Evolutionary conservation across 2,329 filamentous ascomycete species (phyloP), one percentile per base, ranked within the genome.

Genomic region (Aspergillus bombycis): DNA sequence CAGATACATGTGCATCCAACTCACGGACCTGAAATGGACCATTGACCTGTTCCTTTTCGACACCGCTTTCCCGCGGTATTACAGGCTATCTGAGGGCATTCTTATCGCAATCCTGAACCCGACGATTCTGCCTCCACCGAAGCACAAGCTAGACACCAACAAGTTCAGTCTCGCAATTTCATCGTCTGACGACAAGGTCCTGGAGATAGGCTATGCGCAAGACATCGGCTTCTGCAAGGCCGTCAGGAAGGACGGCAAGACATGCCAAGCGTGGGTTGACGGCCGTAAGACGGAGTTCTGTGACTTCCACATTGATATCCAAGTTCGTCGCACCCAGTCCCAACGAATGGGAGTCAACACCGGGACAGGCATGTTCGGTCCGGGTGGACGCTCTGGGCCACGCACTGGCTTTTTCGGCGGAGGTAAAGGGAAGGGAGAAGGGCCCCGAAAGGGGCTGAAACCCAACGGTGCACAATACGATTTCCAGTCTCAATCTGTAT

Each of bases 31-130:
- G 12, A 90, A 93, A 71, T 97, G 89, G 88, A 93, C 97, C 70
- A 78, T 99, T 14, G 94, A 98, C 67, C 85, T 98, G 48, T 98
- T 93, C 71, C 86, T 99, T 16, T 99, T 99, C 78, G 91, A 92
- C 71, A 89, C 90, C 0, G 96, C 93, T 8, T 97, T 98, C 71
- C 90, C 92, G 19, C 89, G 91, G 60, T 99, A 95, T 81, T 98
- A 94, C 90, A 96, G 96, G 74, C 82, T 98, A n/a, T 89, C 89
- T 0, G 87, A 92, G 2, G 95, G 95, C n/a, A 97, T 94, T 0
- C 86, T 98, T 1, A 84, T 99, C 61, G 95, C 94, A 6, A 91
- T 99, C 30, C 83, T 99, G 34, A 99, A 99, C 73, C 95, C 95
- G 1, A 88, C 84, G 21, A 90, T 98, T 70, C 92, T 99, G 88